phyloP scores from a whole-genome alignment of 2,329 filamentous ascomycete genomes.

The Cordyceps militaris region DNA sequence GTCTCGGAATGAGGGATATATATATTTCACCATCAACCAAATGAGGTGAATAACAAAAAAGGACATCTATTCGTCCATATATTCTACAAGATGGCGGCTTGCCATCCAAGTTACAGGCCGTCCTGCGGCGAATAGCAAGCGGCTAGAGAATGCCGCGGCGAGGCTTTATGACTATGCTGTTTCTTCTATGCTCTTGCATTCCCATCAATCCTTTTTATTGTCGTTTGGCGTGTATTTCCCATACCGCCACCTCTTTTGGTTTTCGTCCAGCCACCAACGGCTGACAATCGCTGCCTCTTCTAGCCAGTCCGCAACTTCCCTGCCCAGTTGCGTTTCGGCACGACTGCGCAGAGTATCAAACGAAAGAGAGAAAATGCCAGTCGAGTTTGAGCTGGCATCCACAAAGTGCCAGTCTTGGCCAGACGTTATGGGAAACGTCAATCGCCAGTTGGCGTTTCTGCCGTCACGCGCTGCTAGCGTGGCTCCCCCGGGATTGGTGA shows the following conservation, averaged over 20 bases:
- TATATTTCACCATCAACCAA: too few relatives aligned
- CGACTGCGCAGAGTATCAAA: slow-evolving; percentile 8
- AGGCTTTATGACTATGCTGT: not conserved
- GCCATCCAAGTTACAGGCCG: not conserved
- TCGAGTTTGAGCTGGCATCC: slow-evolving; percentile 4
- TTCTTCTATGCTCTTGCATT: not conserved
- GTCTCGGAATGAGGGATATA: too few relatives aligned
- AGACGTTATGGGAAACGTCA: slow-evolving; percentile 20
- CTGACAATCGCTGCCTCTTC: slow-evolving; percentile 27
- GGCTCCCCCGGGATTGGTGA: slow-evolving; percentile 22
- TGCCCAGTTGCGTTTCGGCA: not conserved
- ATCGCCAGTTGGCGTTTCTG: slow-evolving; percentile 17
- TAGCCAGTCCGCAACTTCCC: slow-evolving; percentile 11
- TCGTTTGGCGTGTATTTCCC: slow-evolving; percentile 13
- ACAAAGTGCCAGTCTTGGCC: slow-evolving; percentile 15
- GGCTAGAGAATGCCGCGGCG: not conserved
- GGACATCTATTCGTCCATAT: not conserved
- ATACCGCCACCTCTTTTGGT: slow-evolving; percentile 29
- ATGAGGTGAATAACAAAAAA: too few relatives aligned
- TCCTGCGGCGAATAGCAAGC: not conserved
- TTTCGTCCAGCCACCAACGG: slow-evolving; percentile 31
- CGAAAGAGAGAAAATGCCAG: slow-evolving; percentile 5
- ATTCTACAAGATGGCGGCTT: not conserved
- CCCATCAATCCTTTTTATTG: not conserved
- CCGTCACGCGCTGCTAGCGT: slow-evolving; percentile 19